Conservation (phyloP, 345 rosid species). For the Moricandia arvensis region DNA sequence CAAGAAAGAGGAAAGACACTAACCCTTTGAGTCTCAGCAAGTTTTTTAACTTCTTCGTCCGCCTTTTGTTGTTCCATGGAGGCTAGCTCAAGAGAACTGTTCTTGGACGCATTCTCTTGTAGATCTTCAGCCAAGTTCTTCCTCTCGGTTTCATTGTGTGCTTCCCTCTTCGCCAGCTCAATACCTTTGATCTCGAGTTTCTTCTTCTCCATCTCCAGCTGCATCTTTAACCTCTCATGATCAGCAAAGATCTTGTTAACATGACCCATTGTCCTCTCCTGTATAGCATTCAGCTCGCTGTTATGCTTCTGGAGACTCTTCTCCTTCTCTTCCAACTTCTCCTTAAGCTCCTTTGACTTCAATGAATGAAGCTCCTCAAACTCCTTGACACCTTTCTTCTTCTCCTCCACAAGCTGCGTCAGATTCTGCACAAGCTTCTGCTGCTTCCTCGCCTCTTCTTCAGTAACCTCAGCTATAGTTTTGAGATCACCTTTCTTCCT, state of each 20-base stretch:
- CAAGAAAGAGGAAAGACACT: slow-evolving; percentile 1
- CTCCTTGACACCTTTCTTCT: slow-evolving; percentile 55
- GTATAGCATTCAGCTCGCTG: slow-evolving; percentile 67
- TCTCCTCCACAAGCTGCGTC: slow-evolving; percentile 59
- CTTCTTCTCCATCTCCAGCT: slow-evolving; percentile 59
- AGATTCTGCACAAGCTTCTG: slow-evolving; percentile 64
- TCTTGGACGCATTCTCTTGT: slow-evolving; percentile 67
- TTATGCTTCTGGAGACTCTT: slow-evolving; percentile 69
- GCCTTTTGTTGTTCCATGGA: slow-evolving; percentile 76
- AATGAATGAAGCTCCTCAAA: slow-evolving; percentile 50
- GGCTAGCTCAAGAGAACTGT: slow-evolving; percentile 75
- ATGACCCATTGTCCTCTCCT: slow-evolving; percentile 60
- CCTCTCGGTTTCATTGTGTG: slow-evolving; percentile 54
- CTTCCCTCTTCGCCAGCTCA: slow-evolving; percentile 84
- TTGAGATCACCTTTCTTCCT: slow-evolving; percentile 70
- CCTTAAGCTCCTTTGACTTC: slow-evolving; percentile 51
- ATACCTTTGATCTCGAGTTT: slow-evolving; percentile 66
- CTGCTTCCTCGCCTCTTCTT: slow-evolving; percentile 85
- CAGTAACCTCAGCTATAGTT: slow-evolving; percentile 71
- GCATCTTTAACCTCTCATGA: slow-evolving; percentile 66
- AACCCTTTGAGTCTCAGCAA: slow-evolving; percentile 89
- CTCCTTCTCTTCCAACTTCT: slow-evolving; percentile 64
- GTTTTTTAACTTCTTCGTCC: slow-evolving; percentile 71
- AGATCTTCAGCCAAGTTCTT: slow-evolving; percentile 57
- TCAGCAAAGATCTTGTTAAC: slow-evolving; percentile 61